These are phyloP conservation scores for Vitis rupestris DNA, from an alignment of 164 flowering plant species.

Conservation along the genomic window DNA sequence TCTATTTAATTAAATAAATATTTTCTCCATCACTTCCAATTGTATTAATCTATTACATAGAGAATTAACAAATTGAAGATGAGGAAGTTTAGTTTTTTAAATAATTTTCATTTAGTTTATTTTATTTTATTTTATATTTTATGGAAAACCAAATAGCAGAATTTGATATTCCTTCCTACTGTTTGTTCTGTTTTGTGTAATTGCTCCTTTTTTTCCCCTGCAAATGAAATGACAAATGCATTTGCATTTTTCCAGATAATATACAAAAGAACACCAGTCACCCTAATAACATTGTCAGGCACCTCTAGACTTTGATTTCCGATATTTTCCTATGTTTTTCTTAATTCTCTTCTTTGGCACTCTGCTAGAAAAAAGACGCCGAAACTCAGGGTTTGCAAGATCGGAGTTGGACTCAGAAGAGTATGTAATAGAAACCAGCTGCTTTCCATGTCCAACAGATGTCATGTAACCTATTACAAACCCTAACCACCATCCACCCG, in stretches of 20 bases:
- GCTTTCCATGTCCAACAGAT: slow-evolving; percentile 16
- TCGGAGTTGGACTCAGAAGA: slow-evolving; percentile 2
- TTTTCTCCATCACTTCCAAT: too few relatives aligned
- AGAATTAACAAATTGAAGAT: too few relatives aligned
- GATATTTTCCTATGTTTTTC: slow-evolving; percentile 10
- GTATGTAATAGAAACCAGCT: background rate
- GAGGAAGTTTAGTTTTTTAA: too few relatives aligned
- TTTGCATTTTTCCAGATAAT: background rate
- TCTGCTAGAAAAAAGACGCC: slow-evolving; percentile 18
- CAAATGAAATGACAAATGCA: background rate
- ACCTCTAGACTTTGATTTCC: slow-evolving; percentile 20
- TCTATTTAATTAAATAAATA: too few relatives aligned
- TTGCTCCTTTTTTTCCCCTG: too few relatives aligned
- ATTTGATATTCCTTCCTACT: too few relatives aligned
- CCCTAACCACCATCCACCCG: slow-evolving; percentile 18
- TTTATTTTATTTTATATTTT: too few relatives aligned
- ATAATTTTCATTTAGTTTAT: too few relatives aligned
- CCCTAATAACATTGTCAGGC: background rate
- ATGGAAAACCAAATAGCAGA: too few relatives aligned
- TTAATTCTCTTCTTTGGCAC: slow-evolving; percentile 22
- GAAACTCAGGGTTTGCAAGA: slow-evolving; percentile 8
- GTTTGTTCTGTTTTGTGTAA: too few relatives aligned
- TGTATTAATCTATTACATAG: too few relatives aligned
- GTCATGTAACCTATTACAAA: slow-evolving; percentile 21
- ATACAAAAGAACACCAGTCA: background rate